phyloP scores from a whole-genome alignment of 345 rosid genomes.

The Eucalyptus coolabah region DNA sequence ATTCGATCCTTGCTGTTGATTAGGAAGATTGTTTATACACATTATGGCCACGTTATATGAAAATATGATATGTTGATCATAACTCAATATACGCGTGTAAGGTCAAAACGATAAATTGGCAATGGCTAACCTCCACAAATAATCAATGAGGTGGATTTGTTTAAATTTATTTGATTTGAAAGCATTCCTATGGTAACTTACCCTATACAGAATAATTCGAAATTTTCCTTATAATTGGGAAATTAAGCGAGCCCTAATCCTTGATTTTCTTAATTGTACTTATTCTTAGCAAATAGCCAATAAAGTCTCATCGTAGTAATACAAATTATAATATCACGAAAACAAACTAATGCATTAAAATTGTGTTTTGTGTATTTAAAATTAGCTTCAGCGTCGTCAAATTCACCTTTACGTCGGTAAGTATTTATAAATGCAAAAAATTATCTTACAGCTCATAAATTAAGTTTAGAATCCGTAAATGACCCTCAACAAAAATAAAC shows the following conservation, averaged over 20 bases:
- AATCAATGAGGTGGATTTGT: neutral
- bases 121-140: neutral
- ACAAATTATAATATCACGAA: neutral
- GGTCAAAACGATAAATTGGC: neutral
- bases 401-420: neutral
- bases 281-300: neutral
- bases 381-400: neutral
- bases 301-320: neutral
- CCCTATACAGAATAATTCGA: neutral
- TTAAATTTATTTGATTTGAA: neutral
- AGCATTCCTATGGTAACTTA: neutral
- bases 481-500: neutral
- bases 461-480: neutral
- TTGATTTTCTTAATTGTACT: neutral
- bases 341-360: neutral
- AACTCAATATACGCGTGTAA: too few relatives aligned
- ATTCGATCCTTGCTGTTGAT: too few relatives aligned
- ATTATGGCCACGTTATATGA: too few relatives aligned
- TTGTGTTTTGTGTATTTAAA: neutral
- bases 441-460: neutral
- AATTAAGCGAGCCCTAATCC: neutral
- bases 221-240: neutral
- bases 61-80: too few relatives aligned
- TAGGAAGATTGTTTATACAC: too few relatives aligned
- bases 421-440: neutral